These are phyloP conservation scores for Barbarea vulgaris DNA, from an alignment of 345 rosid species.

Conservation along the genomic window DNA sequence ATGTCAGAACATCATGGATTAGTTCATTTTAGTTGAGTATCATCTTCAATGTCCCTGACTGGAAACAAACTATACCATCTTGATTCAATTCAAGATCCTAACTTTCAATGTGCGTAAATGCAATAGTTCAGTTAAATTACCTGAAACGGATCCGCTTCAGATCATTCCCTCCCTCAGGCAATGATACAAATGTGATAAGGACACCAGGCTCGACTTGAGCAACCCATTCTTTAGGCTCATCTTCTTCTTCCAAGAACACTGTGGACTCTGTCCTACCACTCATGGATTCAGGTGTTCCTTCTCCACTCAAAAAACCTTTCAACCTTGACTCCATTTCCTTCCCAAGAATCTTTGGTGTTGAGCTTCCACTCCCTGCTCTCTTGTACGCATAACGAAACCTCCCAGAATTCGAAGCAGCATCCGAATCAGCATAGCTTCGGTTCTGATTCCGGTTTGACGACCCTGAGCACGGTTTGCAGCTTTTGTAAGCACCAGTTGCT, in stretches of 20 bases:
- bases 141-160: conserved; percentile 94
- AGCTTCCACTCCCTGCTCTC: conserved; percentile 63
- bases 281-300: conserved; percentile 81
- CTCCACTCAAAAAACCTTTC: conserved; percentile 86
- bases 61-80: neutral
- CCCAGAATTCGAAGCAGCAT: conserved; percentile 64
- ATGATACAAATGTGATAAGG: conserved; percentile 86
- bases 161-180: conserved; percentile 92
- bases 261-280: conserved; percentile 84
- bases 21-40: neutral
- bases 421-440: conserved; percentile 57
- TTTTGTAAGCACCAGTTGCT: conserved; percentile 85
- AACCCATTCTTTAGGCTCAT: conserved; percentile 97
- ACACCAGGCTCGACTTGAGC: conserved; percentile 99
- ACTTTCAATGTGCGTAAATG: neutral
- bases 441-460: conserved; percentile 58
- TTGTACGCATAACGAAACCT: conserved; percentile 69
- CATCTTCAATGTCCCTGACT: neutral
- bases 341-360: conserved; percentile 69
- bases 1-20: neutral
- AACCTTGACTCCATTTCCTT: conserved; percentile 83
- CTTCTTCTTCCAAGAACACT: conserved; percentile 85
- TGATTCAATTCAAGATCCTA: conserved; percentile 6
- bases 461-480: conserved; percentile 85
- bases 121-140: conserved; percentile 42